These are phyloP conservation scores for Stagonosporopsis rhizophila DNA, from an alignment of 2,329 filamentous ascomycete species.

Conservation along the genomic window DNA sequence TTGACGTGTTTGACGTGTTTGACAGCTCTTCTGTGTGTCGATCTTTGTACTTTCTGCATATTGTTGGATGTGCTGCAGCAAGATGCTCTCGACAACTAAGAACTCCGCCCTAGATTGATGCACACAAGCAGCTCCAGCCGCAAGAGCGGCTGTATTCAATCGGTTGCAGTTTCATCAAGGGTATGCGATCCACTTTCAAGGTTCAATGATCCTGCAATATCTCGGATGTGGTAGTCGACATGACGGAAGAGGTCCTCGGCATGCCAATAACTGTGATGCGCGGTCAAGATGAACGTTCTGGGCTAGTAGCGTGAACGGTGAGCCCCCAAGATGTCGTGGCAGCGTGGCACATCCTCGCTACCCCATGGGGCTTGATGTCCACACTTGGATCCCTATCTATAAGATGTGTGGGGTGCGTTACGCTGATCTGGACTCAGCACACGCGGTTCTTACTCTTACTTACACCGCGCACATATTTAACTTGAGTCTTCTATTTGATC, in stretches of 20 bases:
- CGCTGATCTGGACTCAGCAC: background rate
- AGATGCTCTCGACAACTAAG: background rate
- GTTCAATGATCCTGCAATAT: background rate
- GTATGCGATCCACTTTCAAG: background rate
- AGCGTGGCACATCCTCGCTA: slow-evolving; percentile 21
- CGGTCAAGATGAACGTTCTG: background rate
- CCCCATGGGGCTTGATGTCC: slow-evolving; percentile 16
- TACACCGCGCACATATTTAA: background rate
- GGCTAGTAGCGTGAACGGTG: slow-evolving; percentile 19
- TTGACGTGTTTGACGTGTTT: background rate
- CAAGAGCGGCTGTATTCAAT: too few species aligned
- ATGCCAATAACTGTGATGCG: slow-evolving; percentile 2
- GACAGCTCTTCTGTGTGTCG: background rate
- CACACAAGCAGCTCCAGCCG: too few species aligned
- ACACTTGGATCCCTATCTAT: background rate
- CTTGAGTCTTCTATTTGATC: too few species aligned
- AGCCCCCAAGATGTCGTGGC: slow-evolving; percentile 18
- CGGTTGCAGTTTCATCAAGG: too few species aligned
- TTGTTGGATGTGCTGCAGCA: background rate
- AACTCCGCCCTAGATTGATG: too few species aligned
- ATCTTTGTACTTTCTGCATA: background rate
- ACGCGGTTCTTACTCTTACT: background rate
- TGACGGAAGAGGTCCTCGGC: background rate
- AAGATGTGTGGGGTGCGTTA: background rate
- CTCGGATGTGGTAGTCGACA: background rate